These are phyloP conservation scores for Ogataea thermomethanolica DNA, from an alignment of 805 yeast genomes.

Conservation along the genomic window DNA sequence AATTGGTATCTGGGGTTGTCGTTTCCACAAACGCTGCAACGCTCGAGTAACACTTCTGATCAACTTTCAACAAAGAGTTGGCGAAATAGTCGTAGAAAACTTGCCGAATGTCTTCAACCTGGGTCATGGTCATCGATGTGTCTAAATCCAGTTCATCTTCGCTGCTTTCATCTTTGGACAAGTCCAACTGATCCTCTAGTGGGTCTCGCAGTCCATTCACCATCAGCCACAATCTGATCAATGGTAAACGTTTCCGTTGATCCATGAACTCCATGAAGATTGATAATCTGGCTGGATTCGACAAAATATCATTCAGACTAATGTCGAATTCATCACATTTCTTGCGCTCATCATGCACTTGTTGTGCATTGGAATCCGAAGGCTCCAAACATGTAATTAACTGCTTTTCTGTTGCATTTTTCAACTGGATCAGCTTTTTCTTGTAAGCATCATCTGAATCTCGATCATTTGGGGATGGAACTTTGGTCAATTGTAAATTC, in stretches of 20 bases:
- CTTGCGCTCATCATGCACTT: conserved; percentile 9
- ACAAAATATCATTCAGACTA: conserved; percentile 42
- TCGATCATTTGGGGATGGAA: conserved; percentile 31
- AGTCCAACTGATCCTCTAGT: conserved; percentile 44
- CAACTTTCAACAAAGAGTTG: conserved; percentile 30
- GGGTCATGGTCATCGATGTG: conserved; percentile 33
- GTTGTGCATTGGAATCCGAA: conserved; percentile 2
- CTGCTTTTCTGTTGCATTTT: conserved; percentile 21
- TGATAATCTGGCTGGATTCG: conserved; percentile 45
- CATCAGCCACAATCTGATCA: conserved; percentile 62
- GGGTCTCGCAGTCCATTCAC: conserved; percentile 74
- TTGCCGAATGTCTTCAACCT: conserved; percentile 49
- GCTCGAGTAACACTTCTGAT: conserved; percentile 26
- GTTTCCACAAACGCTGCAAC: conserved; percentile 38
- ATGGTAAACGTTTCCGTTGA: conserved; percentile 39
- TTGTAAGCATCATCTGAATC: conserved; percentile 11
- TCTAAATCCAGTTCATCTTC: conserved; percentile 22
- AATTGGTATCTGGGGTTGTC: conserved; percentile 20
- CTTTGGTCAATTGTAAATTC: conserved; percentile 44
- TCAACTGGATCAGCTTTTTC: conserved; percentile 21
- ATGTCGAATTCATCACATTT: conserved; percentile 19
- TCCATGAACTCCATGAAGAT: conserved; percentile 57
- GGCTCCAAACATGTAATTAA: conserved; percentile 13
- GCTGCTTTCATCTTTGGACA: conserved; percentile 28
- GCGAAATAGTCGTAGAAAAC: conserved; percentile 45